phyloP scores from a whole-genome alignment of 768 basidiomycete species.

The Xanthoconium stramineum region DNA sequence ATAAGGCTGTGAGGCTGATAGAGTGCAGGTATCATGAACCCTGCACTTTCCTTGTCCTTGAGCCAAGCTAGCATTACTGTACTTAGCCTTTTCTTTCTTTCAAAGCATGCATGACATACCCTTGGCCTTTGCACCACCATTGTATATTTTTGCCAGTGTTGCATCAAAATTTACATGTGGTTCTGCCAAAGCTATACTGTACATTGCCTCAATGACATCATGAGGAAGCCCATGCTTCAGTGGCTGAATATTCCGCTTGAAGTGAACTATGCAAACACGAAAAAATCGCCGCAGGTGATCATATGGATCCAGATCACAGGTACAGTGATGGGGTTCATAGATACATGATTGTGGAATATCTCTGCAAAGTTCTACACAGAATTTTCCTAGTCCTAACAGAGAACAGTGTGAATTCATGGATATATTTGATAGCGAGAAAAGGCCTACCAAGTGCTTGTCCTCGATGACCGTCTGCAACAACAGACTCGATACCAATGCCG shows the following conservation, averaged over 20 bases:
- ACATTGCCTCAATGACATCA: neutral
- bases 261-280: neutral
- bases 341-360: neutral
- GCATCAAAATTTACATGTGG: neutral
- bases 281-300: neutral
- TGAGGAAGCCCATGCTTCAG: neutral
- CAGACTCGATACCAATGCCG: neutral
- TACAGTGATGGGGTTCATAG: neutral
- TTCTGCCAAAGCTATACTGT: neutral
- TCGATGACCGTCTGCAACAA: conserved; percentile 5
- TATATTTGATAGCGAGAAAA: no score
- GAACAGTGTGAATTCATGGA: no score
- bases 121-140: neutral
- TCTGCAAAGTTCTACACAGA: conserved; percentile 1
- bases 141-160: neutral
- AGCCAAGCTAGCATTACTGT: conserved; percentile 4
- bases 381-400: conserved; percentile 4
- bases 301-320: neutral
- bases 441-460: neutral
- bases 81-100: no score
- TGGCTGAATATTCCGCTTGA: neutral
- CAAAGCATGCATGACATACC: neutral
- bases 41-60: neutral
- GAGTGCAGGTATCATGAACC: neutral
- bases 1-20: conserved; percentile 4